Evolutionary conservation across 2,329 filamentous ascomycete species (phyloP), one percentile per base, ranked within the genome.

Genomic region (Raffaelea ambrosiae): DNA sequence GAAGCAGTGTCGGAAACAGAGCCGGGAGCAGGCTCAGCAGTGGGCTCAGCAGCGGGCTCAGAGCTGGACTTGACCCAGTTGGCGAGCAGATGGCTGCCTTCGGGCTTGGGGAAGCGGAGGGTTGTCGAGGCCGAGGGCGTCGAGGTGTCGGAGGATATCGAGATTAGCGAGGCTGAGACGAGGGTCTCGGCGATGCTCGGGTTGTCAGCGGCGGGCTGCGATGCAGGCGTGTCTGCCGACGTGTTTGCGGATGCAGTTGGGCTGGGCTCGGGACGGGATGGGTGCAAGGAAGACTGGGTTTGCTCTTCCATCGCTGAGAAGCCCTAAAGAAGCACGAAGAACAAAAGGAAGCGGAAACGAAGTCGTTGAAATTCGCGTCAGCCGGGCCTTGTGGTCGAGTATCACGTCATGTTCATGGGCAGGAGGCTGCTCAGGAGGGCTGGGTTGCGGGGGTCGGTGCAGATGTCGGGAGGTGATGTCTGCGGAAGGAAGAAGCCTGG

Each of bases 41-140:
- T 38, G 14, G 35, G 18, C 35, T 38, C 35, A 8, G 35, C 35
- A 19, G 35, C 5, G 8, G 35, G 18, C 63, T 76, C 71, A 26
- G 75, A 70, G 57, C 76, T 79, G 46, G 69, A 72, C 7, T 74
- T 77, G 43, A 81, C 67, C 76, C 76, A 81, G 67, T 75, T 73
- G 56, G 76, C 76, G 38, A 81, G 72, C 44, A 70, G 66, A 48
- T 69, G 68, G 54, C 72, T 79, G 46, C 74, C 77, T 57, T 73
- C 68, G 0, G 77, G 77, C 40, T 66, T 69, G 48, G 77, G 77
- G 48, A 81, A 81, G 49, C 75, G 72, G 41, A 81, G 68, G 23
- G 67, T 39, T 11, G 38, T 46, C n/a, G 48, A 46, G 14, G 43
- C 39, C 10, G 42, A 22, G 26, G 39, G 36, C 4, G 33, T 43